Evolutionary conservation across 768 basidiomycete species (phyloP).

Genomic region (Xanthoconium purpureum): DNA sequence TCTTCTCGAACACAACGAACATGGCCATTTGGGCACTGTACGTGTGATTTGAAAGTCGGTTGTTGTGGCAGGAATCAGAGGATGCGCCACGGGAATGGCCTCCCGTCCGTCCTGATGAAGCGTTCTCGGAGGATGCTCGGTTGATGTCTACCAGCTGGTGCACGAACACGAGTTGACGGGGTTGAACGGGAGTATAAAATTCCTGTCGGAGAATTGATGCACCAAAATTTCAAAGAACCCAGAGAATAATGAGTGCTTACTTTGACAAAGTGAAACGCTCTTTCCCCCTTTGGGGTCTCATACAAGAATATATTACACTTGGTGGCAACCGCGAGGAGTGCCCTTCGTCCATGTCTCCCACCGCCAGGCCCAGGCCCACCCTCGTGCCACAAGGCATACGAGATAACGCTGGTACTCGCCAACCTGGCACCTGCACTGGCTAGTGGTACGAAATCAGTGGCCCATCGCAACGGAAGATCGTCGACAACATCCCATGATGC

Average conservation of each 20-base stretch:
- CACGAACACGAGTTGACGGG: conserved; percentile 67
- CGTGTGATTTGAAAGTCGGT: conserved; percentile 35
- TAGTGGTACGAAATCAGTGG: conserved; percentile 83
- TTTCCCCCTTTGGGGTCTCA: conserved; percentile 78
- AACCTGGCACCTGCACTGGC: conserved; percentile 65
- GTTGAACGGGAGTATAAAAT: conserved; percentile 74
- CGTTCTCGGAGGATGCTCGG: conserved; percentile 43
- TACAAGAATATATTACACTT: conserved; percentile 72
- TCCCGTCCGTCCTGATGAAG: conserved; percentile 21
- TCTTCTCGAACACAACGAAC: conserved; percentile 87
- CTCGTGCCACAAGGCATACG: conserved; percentile 68
- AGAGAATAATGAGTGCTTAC: conserved; percentile 25
- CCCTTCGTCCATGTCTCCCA: conserved; percentile 43
- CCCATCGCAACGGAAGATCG: conserved; percentile 74
- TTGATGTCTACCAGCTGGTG: conserved; percentile 59
- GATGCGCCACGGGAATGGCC: conserved; percentile 45
- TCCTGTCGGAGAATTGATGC: conserved; percentile 46
- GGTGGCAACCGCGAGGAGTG: conserved; percentile 71
- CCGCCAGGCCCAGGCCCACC: conserved; percentile 45
- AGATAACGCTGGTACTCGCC: conserved; percentile 52
- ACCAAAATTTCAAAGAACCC: background rate
- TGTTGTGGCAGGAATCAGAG: conserved; percentile 27
- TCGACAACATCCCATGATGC: conserved; percentile 74
- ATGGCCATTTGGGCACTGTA: conserved; percentile 74
- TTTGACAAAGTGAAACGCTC: conserved; percentile 82